Conservation (phyloP, 805 yeast species). For the Saccharomycopsis javanensis region DNA sequence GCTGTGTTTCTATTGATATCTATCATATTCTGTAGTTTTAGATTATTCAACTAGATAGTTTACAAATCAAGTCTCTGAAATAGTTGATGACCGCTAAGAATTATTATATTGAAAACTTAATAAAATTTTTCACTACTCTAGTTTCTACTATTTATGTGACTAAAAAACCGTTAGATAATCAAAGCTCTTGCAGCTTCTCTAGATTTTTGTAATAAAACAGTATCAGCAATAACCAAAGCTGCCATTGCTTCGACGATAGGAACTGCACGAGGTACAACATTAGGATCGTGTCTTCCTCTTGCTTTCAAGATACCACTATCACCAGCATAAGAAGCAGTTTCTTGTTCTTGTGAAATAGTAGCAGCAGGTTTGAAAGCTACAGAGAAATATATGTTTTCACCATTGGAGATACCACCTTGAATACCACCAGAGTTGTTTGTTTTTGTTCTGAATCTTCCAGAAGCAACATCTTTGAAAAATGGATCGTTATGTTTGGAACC, state of each 20-base stretch:
- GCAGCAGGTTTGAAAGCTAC: conserved; percentile 98
- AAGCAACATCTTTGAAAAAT: conserved; percentile 51
- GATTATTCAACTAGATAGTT: no score
- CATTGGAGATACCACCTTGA: conserved; percentile 97
- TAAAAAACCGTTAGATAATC: background rate
- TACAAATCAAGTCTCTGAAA: no score
- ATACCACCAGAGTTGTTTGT: conserved; percentile 95
- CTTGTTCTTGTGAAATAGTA: conserved; percentile 88
- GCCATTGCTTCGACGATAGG: conserved; percentile 99
- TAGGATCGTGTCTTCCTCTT: conserved; percentile 97
- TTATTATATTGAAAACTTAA: no score
- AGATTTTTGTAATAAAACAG: conserved; percentile 73
- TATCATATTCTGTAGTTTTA: no score
- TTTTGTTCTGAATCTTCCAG: conserved; percentile 64
- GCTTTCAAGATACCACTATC: conserved; percentile 82
- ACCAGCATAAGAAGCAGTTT: conserved; percentile 84
- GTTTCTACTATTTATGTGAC: background rate
- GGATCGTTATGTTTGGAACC: conserved; percentile 94
- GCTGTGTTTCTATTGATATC: no score
- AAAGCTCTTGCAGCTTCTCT: conserved; percentile 45
- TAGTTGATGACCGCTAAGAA: no score
- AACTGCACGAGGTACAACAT: conserved; percentile 96
- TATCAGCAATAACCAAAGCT: conserved; percentile 86
- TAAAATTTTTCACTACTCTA: background rate
- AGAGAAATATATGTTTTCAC: conserved; percentile 88